Base-by-base conservation (phyloP, 768 basidiomycete genomes). In the Hortiboletus campestris region DNA sequence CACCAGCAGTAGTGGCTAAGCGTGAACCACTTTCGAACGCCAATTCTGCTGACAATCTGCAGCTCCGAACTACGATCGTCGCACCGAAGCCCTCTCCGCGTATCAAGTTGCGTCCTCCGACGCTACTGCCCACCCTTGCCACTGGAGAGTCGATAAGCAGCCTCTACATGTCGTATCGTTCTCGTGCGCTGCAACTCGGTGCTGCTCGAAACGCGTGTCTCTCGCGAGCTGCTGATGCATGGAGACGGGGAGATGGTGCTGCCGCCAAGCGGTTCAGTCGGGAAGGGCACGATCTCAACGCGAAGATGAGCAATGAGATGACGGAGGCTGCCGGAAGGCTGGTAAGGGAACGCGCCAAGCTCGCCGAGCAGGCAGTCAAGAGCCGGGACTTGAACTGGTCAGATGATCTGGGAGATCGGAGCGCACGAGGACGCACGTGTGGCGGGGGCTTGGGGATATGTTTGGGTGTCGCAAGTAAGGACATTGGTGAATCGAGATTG, bases 211-310 rank as follows among this genome's bases (percentile, higher is more conserved):
- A 98, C 63, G 93, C 93, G 16, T 97, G 92, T 70, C 79, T 99
- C 28, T 92, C 92, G 2, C 84, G 94, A 42, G 97, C 97, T 13
- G 96, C 97, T 3, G 94, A 97, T 64, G 94, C 95, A 4, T 99
- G 94, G 91, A 81, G 92, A 51, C 81, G 93, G 2, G 95, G 96
- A 1, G 97, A 99, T 62, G 96, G 96, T 3, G 94, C 95, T 0
- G 89, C 91, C 1, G 97, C 97, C 36, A 97, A 98, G 73, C 79
- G 93, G 45, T 98, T 96, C 75, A 91, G 89, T 59, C 78, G 91
- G 40, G 95, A 98, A 66, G 97, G 94, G 1, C 91, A 96, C 63
- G 93, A 96, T 40, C 75, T 97, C 56, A 98, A 98, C 65, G 84
- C 83, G 41, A 90, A 91, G 72, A 97, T 99, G 92, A 78, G 84